A percentile compares a stretch with the other conserved stretches of the same genome.
Conservation (phyloP, 208 protist genomes). For the Trypanosoma cruzi region DNA sequence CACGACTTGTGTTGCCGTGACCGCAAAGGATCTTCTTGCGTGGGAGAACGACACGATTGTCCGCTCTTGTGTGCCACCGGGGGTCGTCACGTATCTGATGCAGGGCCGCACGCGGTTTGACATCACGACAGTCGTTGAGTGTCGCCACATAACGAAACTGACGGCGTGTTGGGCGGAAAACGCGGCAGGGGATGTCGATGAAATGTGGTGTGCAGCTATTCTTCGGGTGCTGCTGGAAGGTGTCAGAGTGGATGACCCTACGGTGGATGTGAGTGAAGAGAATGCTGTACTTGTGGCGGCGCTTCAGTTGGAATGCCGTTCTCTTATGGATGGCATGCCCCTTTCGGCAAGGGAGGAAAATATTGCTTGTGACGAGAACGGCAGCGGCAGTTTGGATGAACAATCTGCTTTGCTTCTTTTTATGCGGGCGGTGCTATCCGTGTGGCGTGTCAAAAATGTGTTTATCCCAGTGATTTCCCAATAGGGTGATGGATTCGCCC, state of each 20-base stretch:
- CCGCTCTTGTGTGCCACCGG: not conserved
- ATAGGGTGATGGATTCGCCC: not conserved
- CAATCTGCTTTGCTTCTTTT: constrained; percentile 34
- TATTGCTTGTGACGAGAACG: not conserved
- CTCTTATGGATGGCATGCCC: constrained; percentile 17
- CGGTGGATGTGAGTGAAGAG: constrained; percentile 25
- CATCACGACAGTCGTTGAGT: constrained; percentile 24
- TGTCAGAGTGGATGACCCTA: constrained; percentile 5
- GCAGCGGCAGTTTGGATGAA: constrained; percentile 1
- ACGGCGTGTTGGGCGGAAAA: constrained; percentile 7
- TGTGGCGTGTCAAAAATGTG: constrained; percentile 73
- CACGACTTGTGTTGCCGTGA: constrained; percentile 41
- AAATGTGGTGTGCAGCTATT: constrained; percentile 23
- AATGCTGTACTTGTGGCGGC: constrained; percentile 28
- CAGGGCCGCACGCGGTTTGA: constrained; percentile 13
- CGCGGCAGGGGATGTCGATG: not conserved
- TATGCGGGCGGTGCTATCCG: constrained; percentile 34
- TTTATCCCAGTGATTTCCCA: constrained; percentile 4
- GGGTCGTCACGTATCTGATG: constrained; percentile 9
- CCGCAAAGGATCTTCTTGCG: constrained; percentile 11
- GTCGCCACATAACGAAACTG: constrained; percentile 11
- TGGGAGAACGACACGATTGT: not conserved
- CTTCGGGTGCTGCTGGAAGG: constrained; percentile 25
- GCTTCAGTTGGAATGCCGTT: constrained; percentile 7
- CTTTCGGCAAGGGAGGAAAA: not conserved